A percentile compares a stretch with the other conserved stretches of the same genome.
These are phyloP conservation scores for Mycogone perniciosa DNA, from an alignment of 2,329 filamentous ascomycete species.

Conservation along the genomic window DNA sequence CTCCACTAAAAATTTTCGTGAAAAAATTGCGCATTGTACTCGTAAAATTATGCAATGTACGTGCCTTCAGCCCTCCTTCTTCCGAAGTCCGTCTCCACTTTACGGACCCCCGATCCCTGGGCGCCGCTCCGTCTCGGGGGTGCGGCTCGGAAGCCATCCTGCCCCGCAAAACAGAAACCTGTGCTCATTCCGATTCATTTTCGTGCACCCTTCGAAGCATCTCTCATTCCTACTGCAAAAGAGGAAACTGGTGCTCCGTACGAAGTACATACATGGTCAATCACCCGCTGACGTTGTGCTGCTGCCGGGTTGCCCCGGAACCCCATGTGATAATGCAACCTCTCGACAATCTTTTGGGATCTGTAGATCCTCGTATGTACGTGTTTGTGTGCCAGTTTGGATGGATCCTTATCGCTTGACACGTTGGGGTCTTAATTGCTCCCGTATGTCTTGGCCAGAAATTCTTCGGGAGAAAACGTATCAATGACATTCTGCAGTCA, in stretches of 20 bases:
- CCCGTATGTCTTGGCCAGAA: background rate
- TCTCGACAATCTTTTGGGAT: no score
- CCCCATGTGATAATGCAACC: no score
- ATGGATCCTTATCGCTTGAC: background rate
- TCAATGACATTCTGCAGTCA: background rate
- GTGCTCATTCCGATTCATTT: conserved; percentile 20
- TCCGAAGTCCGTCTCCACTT: background rate
- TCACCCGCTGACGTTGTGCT: background rate
- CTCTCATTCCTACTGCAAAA: background rate
- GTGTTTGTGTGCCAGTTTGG: background rate
- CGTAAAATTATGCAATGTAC: background rate
- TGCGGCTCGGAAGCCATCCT: conserved; percentile 7
- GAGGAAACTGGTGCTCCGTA: background rate
- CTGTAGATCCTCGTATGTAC: no score
- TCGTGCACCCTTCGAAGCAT: conserved; percentile 16
- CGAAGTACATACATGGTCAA: background rate
- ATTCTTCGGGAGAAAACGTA: conserved; percentile 8
- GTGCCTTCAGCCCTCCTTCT: conserved; percentile 2
- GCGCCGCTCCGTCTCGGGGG: conserved; percentile 16
- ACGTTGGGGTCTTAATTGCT: background rate
- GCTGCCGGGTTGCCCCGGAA: no score
- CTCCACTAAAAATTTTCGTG: no score
- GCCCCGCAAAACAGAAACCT: background rate
- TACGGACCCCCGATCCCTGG: background rate
- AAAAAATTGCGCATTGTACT: no score